Percentiles rank a stretch among this genome's conserved stretches.
These are phyloP conservation scores for Pleurotus djamor DNA, from an alignment of 768 basidiomycete species.

Conservation along the genomic window DNA sequence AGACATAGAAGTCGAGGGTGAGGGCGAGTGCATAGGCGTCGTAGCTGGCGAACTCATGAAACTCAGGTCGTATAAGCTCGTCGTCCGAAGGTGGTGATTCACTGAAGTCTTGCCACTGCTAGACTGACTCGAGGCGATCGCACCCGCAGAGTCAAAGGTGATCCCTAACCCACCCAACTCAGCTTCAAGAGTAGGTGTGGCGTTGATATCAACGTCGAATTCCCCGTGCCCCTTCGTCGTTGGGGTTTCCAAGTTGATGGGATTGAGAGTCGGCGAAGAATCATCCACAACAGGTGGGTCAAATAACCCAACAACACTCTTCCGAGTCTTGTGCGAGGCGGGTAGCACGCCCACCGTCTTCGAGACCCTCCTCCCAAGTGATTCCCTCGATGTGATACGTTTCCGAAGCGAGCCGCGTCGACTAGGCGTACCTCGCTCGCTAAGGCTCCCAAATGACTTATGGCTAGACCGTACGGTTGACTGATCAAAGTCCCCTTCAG, in stretches of 20 bases:
- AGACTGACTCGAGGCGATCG: slow-evolving; percentile 37
- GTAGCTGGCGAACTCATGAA: slow-evolving; percentile 31
- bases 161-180: slow-evolving; percentile 1
- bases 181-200: background rate
- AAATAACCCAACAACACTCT: slow-evolving; percentile 65
- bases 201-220: too few species aligned
- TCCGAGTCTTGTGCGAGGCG: slow-evolving; percentile 29
- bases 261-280: slow-evolving; percentile 33
- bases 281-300: slow-evolving; percentile 25
- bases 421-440: slow-evolving; percentile 3
- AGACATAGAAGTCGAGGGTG: slow-evolving; percentile 16
- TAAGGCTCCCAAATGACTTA: background rate
- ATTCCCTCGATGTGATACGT: slow-evolving; percentile 1
- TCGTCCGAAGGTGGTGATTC: slow-evolving; percentile 46
- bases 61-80: slow-evolving; percentile 54
- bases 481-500: background rate
- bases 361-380: slow-evolving; percentile 5
- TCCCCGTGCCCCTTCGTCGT: too few species aligned
- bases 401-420: background rate
- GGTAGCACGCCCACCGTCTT: background rate
- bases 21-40: slow-evolving; percentile 35
- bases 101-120: slow-evolving; percentile 37
- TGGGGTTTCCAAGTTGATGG: slow-evolving; percentile 19
- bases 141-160: slow-evolving; percentile 15
- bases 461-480: slow-evolving; percentile 10